These are phyloP conservation scores for Aureobasidium sp. DNA, from an alignment of 2,329 filamentous ascomycete species.

Conservation along the genomic window DNA sequence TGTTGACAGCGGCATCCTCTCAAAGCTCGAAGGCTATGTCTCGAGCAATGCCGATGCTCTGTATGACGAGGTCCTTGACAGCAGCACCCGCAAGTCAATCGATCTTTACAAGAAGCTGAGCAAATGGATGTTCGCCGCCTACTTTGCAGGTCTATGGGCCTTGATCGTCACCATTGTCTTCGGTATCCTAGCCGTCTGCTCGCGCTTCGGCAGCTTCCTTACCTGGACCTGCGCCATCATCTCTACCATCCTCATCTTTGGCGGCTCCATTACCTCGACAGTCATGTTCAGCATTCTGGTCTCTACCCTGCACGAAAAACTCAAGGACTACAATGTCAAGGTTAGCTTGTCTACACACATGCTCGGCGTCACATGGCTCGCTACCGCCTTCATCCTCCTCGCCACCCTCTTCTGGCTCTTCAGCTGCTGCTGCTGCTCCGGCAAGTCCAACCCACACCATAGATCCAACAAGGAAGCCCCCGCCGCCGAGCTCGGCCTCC, in stretches of 20 bases:
- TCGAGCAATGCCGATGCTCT: constrained; percentile 25
- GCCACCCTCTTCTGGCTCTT: constrained; percentile 85
- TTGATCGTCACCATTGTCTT: constrained; percentile 66
- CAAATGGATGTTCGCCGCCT: constrained; percentile 78
- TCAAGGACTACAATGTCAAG: constrained; percentile 63
- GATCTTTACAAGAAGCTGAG: constrained; percentile 64
- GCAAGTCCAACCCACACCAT: constrained; percentile 45
- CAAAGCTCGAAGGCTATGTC: constrained; percentile 46
- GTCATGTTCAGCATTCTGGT: constrained; percentile 63
- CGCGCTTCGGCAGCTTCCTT: constrained; percentile 69
- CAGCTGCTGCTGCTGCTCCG: constrained; percentile 84
- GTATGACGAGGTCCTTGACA: constrained; percentile 47
- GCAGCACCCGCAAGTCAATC: constrained; percentile 58
- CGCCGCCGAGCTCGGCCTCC: constrained; percentile 24
- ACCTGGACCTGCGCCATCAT: constrained; percentile 66
- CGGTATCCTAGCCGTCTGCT: constrained; percentile 77
- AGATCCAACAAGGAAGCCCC: constrained; percentile 27
- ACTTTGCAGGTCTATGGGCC: constrained; percentile 62
- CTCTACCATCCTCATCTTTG: constrained; percentile 50
- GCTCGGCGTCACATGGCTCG: constrained; percentile 69
- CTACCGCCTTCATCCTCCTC: constrained; percentile 64
- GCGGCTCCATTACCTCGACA: constrained; percentile 64
- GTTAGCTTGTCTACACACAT: constrained; percentile 60
- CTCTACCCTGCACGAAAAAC: constrained; percentile 56
- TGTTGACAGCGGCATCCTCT: constrained; percentile 26